Conservation (phyloP, 2,329 filamentous ascomycete species). For the Claviceps paspali region DNA sequence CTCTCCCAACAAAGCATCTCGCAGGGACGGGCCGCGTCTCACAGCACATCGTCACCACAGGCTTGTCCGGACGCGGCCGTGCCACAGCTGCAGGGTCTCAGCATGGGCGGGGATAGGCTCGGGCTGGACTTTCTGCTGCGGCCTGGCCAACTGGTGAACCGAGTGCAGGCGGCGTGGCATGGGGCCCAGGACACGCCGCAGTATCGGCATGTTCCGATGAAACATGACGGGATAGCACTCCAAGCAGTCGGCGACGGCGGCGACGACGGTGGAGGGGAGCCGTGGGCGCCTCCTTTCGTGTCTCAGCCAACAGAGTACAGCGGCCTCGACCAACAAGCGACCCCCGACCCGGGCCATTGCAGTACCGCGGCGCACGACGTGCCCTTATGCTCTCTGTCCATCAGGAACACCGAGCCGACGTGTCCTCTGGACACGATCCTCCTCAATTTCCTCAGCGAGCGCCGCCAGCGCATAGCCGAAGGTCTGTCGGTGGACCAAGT, state of each 20-base stretch:
- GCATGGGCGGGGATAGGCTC: conserved; percentile 50
- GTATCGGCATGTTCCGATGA: conserved; percentile 32
- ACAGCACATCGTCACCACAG: neutral
- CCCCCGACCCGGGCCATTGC: no score
- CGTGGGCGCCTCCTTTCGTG: neutral
- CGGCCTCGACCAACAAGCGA: no score
- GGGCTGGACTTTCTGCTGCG: conserved; percentile 59
- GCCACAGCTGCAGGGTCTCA: conserved; percentile 32
- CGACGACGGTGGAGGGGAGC: conserved; percentile 4
- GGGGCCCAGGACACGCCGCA: conserved; percentile 29
- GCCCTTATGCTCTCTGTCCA: conserved; percentile 17
- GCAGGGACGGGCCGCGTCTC: neutral
- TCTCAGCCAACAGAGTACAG: neutral
- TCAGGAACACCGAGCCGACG: conserved; percentile 50
- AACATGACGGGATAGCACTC: conserved; percentile 31
- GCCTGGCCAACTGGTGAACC: conserved; percentile 25
- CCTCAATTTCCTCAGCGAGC: conserved; percentile 60
- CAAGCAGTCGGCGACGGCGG: no score
- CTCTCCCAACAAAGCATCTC: neutral
- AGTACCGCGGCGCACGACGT: no score
- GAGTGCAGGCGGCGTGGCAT: conserved; percentile 34
- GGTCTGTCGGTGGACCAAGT: conserved; percentile 50
- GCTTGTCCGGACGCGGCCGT: conserved; percentile 5
- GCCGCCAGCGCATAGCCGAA: conserved; percentile 48
- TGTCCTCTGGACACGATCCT: conserved; percentile 69